phyloP scores from a whole-genome alignment of 768 basidiomycete genomes.

The Mycena sanguinolenta region DNA sequence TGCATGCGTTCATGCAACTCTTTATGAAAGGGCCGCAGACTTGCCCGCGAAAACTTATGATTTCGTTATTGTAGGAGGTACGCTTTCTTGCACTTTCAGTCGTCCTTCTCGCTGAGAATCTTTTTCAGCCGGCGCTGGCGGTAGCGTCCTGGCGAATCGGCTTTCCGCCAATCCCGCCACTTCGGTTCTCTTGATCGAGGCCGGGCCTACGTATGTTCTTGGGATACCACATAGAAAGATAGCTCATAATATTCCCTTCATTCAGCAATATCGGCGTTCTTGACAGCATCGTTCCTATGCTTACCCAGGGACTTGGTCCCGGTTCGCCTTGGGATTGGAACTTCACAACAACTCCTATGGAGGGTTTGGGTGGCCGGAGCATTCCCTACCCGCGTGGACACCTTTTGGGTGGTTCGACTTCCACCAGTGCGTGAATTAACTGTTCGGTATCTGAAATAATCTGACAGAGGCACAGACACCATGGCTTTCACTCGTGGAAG shows the following conservation, averaged over 20 bases:
- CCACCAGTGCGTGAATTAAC: conserved; percentile 43
- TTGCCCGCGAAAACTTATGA: conserved; percentile 8
- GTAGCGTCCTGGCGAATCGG: conserved; percentile 24
- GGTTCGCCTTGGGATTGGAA: conserved; percentile 48
- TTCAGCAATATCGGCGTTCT: conserved; percentile 21
- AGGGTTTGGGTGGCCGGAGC: conserved; percentile 37
- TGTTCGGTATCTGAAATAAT: too few relatives aligned
- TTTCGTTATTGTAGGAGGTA: conserved; percentile 24
- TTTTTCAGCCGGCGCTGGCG: conserved; percentile 25
- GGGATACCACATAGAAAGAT: neutral
- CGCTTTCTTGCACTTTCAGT: neutral
- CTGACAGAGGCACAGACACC: conserved; percentile 31
- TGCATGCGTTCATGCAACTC: conserved; percentile 7
- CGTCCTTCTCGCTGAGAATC: neutral
- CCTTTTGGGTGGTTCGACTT: conserved; percentile 49
- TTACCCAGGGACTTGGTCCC: conserved; percentile 10
- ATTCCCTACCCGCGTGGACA: conserved; percentile 46
- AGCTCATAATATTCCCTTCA: neutral
- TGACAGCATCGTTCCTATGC: conserved; percentile 21
- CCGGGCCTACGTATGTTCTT: conserved; percentile 21
- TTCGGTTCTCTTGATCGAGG: conserved; percentile 25
- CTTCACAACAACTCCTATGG: conserved; percentile 51
- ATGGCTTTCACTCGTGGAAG: conserved; percentile 49
- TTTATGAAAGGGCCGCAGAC: conserved; percentile 16
- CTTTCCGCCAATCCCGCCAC: conserved; percentile 8